Percentiles rank a stretch among this genome's conserved stretches.
These are phyloP conservation scores for Saccharomycopsis javanensis DNA, from an alignment of 805 yeast species.

Conservation along the genomic window DNA sequence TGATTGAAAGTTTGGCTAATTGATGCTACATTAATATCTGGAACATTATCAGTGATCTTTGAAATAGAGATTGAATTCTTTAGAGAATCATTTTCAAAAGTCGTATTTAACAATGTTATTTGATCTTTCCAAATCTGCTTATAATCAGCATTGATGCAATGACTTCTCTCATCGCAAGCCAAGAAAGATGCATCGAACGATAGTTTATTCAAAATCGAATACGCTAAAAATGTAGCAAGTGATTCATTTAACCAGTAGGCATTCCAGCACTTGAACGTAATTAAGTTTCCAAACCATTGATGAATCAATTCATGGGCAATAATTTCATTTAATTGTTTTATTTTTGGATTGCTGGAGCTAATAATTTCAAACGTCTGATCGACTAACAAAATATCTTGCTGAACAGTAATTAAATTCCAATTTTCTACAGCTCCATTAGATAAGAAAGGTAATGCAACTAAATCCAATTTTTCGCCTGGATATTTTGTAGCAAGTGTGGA, in stretches of 20 bases:
- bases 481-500: conserved; percentile 34
- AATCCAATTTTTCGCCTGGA: conserved; percentile 58
- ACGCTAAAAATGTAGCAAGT: conserved; percentile 68
- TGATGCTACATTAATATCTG: conserved; percentile 27
- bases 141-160: conserved; percentile 21
- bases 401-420: conserved; percentile 57
- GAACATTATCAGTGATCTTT: conserved; percentile 31
- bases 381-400: conserved; percentile 37
- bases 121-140: conserved; percentile 22
- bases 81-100: conserved; percentile 26
- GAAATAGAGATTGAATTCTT: conserved; percentile 30
- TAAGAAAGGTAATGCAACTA: conserved; percentile 59
- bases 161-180: neutral
- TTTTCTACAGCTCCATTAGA: conserved; percentile 78
- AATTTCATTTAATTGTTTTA: conserved; percentile 37
- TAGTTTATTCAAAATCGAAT: conserved; percentile 30
- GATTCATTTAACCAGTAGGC: conserved; percentile 69
- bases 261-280: conserved; percentile 60
- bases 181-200: neutral
- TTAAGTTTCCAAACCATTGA: conserved; percentile 69
- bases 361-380: conserved; percentile 24
- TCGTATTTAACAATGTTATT: conserved; percentile 28
- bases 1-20: conserved; percentile 41
- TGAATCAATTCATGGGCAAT: conserved; percentile 67
- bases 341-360: conserved; percentile 16